Base-by-base conservation (phyloP, 2,329 filamentous ascomycete genomes). In the Chaetoscypha palmicola region DNA sequence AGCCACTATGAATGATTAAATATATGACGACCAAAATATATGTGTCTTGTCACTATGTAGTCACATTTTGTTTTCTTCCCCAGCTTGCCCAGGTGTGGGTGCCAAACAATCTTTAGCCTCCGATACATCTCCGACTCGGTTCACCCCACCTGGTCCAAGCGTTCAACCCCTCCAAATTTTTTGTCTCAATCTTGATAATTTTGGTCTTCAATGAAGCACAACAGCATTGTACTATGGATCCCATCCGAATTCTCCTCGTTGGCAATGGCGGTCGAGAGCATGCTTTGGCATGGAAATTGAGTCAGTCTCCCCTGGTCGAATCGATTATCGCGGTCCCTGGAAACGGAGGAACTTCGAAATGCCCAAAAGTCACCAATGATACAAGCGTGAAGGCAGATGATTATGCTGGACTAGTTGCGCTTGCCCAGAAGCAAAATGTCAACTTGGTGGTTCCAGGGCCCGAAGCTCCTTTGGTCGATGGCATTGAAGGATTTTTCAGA, bases 191-290 rank as follows among this genome's bases (percentile, higher is more conserved):
- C 23, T 36, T 17, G 30, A 30, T 19, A 31, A 31, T 43, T 38
- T 9, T 43, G 12, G 12, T 19, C 16, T 23, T 19, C 38, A 32
- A 39, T 31, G 24, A 5, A 19, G 16, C 34, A 17, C 30, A 28
- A 23, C 30, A 37, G n/a, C 11, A 23, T 31, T 28, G 16, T n/a
- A 47, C 23, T 3, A 57, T 57, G 51, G 49, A 51, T 28, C 32
- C 45, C 20, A 47, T 58, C 43, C 77, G 81, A 56, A 74, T 96
- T 56, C 81, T 97, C 51, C 80, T 97, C 51, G 81, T 97, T 54
- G 91, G 92, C 60, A 94, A 91, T 62, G 92, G 92, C 55, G 92
- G 91, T 57, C 82, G 92, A 58, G 92, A 98, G 69, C 89, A 97
- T 67, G 87, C 90, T 36, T 76, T 96, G 51, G 89, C 90, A 32